phyloP scores from a whole-genome alignment of 345 rosid species.

The Populus simonii region DNA sequence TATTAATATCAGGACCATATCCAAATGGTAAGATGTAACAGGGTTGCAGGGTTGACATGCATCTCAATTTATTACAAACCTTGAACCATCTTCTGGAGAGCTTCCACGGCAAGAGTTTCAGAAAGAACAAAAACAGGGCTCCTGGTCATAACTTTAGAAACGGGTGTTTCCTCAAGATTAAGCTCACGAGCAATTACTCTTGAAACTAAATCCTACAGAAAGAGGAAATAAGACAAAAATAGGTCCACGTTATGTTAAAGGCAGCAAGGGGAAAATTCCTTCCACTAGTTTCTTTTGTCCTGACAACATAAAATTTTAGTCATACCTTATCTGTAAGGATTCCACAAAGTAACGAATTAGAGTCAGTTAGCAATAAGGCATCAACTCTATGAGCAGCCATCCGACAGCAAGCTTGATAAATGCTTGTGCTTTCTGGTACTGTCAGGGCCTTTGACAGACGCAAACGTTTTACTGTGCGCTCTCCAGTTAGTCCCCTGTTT shows the following conservation, averaged over 20 bases:
- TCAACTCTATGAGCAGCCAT: slow-evolving; percentile 96
- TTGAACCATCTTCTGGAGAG: slow-evolving; percentile 97
- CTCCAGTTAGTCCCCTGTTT: slow-evolving; percentile 81
- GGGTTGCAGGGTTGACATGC: background rate
- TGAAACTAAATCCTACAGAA: slow-evolving; percentile 70
- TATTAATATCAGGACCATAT: slow-evolving; percentile 12
- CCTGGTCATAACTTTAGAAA: slow-evolving; percentile 95
- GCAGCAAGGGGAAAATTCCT: background rate
- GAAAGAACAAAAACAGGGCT: slow-evolving; percentile 93
- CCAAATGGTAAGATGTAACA: background rate
- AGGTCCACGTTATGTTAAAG: background rate
- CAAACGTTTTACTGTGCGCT: slow-evolving; percentile 87
- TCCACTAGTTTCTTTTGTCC: background rate
- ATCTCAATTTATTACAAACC: slow-evolving; percentile 47
- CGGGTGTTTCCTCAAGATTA: slow-evolving; percentile 82
- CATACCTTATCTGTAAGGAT: slow-evolving; percentile 95
- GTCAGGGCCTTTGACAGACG: slow-evolving; percentile 91
- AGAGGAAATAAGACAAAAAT: background rate
- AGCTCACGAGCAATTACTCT: slow-evolving; percentile 83
- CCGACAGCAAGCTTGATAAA: slow-evolving; percentile 83
- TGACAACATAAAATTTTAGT: background rate
- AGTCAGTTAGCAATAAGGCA: slow-evolving; percentile 86
- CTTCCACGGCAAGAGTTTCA: slow-evolving; percentile 95
- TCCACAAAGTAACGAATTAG: slow-evolving; percentile 94
- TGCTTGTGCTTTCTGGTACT: slow-evolving; percentile 72